Base-by-base conservation (phyloP, 305 asterid species). In the Withania somnifera region DNA sequence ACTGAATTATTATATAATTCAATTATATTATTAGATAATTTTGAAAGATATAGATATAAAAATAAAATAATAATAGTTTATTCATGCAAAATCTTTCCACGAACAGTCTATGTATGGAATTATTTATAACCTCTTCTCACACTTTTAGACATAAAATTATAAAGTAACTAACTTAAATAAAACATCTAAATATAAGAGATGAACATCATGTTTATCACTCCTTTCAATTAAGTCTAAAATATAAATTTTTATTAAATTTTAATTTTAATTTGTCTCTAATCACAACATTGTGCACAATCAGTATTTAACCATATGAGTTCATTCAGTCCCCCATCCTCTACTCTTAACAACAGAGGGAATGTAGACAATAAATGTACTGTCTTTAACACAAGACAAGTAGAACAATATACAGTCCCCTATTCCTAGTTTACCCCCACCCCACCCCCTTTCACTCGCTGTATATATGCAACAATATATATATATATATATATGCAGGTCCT, bases 371-470 rank as follows among this genome's bases (percentile, higher is more conserved):
- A 58, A 63, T 51, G 50, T 28, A 50, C 6, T 14, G 26, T 8
- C 24, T 26, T 75, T 22, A 34, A 75, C 45, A 50, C 28, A 26
- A 14, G 20, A n/a, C 54, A 32, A 32, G 7, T 13, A 57, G 32
- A 28, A 66, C 45, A 83, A 83, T 57, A 58, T 53, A 83, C 86
- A 85, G 78, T 82, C 50, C 81, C 81, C 9, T 81, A 22, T 40
- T 36, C 69, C 30, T 69, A 45, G 15, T 38, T 42, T 15, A 53
- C 38, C 81, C 61, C 1, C n/a, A 38, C 67, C 38, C 80, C 7
- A 32, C 0, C 26, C 15, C 15, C 3, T 28, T 45, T 7, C 40
- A 1, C 40, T 36, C 40, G 4, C 40, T 5, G 9, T 57, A 84
- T 78, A 69, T 5, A 20, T 42, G n/a, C 67, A 81, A 11, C 78